phyloP scores from a whole-genome alignment of 2,329 filamentous ascomycete genomes.

The Microdochium paspali region DNA sequence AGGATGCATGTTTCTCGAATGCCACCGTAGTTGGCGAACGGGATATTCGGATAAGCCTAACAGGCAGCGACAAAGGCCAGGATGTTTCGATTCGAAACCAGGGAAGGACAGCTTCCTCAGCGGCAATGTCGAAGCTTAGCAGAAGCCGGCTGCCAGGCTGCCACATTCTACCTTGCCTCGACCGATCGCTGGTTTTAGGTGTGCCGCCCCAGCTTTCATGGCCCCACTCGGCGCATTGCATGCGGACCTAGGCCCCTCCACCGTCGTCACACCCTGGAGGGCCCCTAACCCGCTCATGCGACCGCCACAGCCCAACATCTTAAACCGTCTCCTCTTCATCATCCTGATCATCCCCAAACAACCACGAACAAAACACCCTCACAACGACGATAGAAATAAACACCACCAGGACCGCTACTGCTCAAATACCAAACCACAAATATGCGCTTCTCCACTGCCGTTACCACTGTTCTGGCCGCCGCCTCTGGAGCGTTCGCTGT shows the following conservation, averaged over 20 bases:
- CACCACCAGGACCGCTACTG: neutral
- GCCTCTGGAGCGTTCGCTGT: slow-evolving; percentile 51
- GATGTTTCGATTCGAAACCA: too few relatives aligned
- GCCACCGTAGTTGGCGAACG: too few relatives aligned
- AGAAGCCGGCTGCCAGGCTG: too few relatives aligned
- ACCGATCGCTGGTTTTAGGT: too few relatives aligned
- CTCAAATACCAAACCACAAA: slow-evolving; percentile 9
- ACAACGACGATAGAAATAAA: neutral
- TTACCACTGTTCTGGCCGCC: slow-evolving; percentile 47
- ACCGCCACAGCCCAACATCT: neutral
- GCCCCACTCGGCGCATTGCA: neutral
- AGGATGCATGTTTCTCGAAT: too few relatives aligned
- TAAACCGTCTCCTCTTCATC: neutral
- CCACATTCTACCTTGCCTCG: too few relatives aligned
- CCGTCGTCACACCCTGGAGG: neutral
- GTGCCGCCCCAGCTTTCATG: neutral
- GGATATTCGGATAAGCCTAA: too few relatives aligned
- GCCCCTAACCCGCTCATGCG: neutral
- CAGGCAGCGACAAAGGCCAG: too few relatives aligned
- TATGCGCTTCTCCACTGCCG: slow-evolving; percentile 54
- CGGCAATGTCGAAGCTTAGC: too few relatives aligned
- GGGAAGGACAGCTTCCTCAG: too few relatives aligned
- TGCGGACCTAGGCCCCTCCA: neutral
- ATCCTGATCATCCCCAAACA: neutral
- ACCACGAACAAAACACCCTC: neutral